Conservation (phyloP, 176 grass and related monocot genomes). For the Ananas comosus region DNA sequence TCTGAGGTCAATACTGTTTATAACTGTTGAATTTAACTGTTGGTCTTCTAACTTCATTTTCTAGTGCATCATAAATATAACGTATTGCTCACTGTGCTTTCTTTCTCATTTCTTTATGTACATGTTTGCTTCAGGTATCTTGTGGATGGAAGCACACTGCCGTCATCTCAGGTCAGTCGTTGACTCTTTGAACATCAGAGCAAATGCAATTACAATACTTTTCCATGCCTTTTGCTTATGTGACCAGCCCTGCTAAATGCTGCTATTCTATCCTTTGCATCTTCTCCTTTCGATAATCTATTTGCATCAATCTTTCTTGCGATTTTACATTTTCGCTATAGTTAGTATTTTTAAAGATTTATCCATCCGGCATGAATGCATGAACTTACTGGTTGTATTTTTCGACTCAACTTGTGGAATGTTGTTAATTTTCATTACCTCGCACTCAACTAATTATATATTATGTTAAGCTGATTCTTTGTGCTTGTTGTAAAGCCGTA, state of each 20-base stretch:
- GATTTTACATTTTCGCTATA: no score
- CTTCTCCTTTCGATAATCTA: no score
- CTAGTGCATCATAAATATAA: neutral
- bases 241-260: neutral
- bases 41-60: neutral
- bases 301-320: no score
- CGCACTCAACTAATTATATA: no score
- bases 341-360: no score
- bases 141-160: conserved; percentile 99
- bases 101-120: conserved; percentile 17
- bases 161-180: conserved; percentile 71
- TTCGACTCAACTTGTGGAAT: no score
- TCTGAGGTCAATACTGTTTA: conserved; percentile 44
- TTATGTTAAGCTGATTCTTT: no score
- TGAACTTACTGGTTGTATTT: no score
- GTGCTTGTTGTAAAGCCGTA: no score
- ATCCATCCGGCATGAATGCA: no score
- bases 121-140: conserved; percentile 51
- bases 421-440: no score
- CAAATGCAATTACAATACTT: neutral
- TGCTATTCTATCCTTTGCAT: no score
- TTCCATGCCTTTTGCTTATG: neutral
- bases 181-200: neutral
- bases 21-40: neutral
- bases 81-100: neutral